phyloP scores from a whole-genome alignment of 208 protist genomes.

The Lotmaria passim region DNA sequence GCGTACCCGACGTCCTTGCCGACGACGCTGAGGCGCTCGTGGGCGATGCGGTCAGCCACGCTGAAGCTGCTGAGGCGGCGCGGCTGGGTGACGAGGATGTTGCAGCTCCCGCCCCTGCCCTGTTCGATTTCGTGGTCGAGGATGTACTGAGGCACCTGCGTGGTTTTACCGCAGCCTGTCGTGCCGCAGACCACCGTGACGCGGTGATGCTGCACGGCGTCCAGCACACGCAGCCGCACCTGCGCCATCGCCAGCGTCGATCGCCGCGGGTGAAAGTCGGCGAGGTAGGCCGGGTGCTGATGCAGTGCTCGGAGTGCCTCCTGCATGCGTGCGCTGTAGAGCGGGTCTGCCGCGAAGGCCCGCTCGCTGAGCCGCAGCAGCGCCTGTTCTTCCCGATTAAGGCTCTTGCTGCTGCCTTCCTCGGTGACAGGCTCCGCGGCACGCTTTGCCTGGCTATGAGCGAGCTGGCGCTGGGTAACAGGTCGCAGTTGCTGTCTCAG shows the following conservation, averaged over 20 bases:
- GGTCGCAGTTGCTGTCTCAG: constrained; percentile 20
- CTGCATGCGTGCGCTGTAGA: constrained; percentile 46
- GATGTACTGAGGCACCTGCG: constrained; percentile 93
- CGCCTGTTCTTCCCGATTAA: constrained; percentile 23
- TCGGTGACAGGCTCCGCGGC: neutral
- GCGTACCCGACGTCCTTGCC: constrained; percentile 98
- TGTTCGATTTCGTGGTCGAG: constrained; percentile 77
- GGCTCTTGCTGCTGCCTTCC: neutral
- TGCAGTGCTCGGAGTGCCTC: constrained; percentile 41
- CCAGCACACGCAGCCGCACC: constrained; percentile 58
- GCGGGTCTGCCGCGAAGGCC: constrained; percentile 23
- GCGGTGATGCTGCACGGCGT: constrained; percentile 55
- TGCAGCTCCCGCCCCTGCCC: constrained; percentile 50
- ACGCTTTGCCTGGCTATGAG: neutral
- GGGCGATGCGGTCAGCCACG: constrained; percentile 97
- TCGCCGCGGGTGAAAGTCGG: constrained; percentile 58
- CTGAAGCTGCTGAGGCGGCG: constrained; percentile 97
- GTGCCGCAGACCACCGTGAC: constrained; percentile 90
- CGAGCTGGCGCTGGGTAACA: constrained; percentile 15
- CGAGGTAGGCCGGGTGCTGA: constrained; percentile 55
- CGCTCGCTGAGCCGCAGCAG: constrained; percentile 21
- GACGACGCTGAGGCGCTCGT: constrained; percentile 90
- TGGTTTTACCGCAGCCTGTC: constrained; percentile 93
- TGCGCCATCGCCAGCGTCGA: constrained; percentile 67
- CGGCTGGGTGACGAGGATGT: constrained; percentile 97